Evolutionary conservation across 495 filamentous ascomycete species (phyloP), one percentile per base, ranked within the genome.

Genomic region (Darksidea phi): DNA sequence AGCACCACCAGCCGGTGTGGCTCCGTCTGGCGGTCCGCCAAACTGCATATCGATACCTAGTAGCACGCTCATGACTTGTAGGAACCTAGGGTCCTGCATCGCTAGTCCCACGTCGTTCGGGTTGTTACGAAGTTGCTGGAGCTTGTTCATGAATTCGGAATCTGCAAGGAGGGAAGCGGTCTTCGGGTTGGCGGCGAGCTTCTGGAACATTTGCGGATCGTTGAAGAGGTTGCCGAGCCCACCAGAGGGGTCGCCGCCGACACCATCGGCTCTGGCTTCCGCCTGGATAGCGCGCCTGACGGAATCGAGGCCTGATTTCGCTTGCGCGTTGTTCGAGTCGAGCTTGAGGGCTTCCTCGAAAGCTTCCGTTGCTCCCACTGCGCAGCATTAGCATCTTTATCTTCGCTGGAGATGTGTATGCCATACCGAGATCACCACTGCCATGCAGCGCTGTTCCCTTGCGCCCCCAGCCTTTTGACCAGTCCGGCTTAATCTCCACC

Each of bases 1-100:
- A 23, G 74, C 72, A 25, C 75, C 72, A 37, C 76, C 64, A 25
- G 70, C 23, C 20, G 67, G 65, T 25, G 74, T 82, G 8, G 68
- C 73, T 10, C 69, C 73, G 32, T 79, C 83, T 20, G 78, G 78
- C 23, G 81, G 78, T 47, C 75, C 82, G 41, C 83, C 85, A 75
- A 96, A 89, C 61, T 85, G 84, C 90, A 97, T 95, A 70, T 97
- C 93, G 56, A 97, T 86, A 24, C 95, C 94, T 76, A 98, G 80
- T 55, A 97, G 73, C 32, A 96, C 94, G 65, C 91, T 90, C 76
- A 98, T 85, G 18, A 97, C 94, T 75, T 95, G 88, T 67, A 98
- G 79, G 79, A 98, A 90, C 38, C 95, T 80, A 4, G 91, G 95
- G 73, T 98, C 94, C 57, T 85, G 78, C 71, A 98, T 87, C 64